Evolutionary conservation across 345 rosid species (phyloP).

Genomic region (Lagerstroemia speciosa): DNA sequence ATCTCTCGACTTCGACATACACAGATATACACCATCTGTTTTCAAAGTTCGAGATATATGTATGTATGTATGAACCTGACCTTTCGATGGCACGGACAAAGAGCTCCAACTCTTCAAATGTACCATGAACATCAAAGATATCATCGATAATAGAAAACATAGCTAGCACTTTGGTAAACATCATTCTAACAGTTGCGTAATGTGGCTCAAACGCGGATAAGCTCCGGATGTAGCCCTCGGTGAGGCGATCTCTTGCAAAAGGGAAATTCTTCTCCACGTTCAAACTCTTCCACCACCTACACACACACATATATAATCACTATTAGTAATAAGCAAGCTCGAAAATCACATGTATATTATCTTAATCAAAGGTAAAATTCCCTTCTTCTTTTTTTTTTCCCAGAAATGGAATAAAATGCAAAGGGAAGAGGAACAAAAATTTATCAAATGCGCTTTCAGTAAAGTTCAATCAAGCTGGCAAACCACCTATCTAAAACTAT

Average conservation of each 20-base stretch:
- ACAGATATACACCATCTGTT: no score
- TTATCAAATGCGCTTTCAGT: no score
- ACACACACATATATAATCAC: neutral
- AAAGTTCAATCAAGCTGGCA: no score
- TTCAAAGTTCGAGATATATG: no score
- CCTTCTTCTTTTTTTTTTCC: no score
- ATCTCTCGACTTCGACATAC: no score
- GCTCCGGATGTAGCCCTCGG: conserved; percentile 9
- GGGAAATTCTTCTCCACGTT: neutral
- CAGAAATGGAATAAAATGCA: no score
- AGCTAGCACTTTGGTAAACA: conserved; percentile 15
- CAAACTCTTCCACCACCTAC: conserved; percentile 13
- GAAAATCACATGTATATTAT: no score
- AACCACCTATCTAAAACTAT: no score
- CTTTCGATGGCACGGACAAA: conserved; percentile 19
- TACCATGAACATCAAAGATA: conserved; percentile 24
- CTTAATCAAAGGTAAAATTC: no score
- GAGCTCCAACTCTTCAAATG: conserved; percentile 22
- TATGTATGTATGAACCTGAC: conserved; percentile 12
- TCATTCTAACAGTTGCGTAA: conserved; percentile 8
- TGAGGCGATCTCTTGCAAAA: neutral
- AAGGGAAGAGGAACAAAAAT: no score
- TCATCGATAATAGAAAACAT: conserved; percentile 12
- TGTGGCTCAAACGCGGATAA: conserved; percentile 16
- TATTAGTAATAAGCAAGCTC: no score